Evolutionary conservation across 495 filamentous ascomycete species (phyloP), one percentile per base, ranked within the genome.

Genomic region (Durotheca rogersii): DNA sequence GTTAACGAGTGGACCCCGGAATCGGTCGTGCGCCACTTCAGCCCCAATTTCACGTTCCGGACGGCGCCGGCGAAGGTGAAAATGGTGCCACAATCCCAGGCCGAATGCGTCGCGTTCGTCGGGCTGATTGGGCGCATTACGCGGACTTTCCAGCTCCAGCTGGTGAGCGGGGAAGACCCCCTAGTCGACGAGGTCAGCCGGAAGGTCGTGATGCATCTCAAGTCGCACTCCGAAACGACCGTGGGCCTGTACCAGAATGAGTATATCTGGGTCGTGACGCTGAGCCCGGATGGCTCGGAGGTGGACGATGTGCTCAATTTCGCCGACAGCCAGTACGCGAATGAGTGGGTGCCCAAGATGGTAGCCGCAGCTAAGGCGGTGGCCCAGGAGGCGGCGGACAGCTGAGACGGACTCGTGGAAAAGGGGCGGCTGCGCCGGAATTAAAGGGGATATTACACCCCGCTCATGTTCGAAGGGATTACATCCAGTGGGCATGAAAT

Each of bases 231-330:
- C n/a, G 49, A 53, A 1, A 65, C 65, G 1, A 38, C 35, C 4
- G 23, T 57, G 7, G 68, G 67, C 3, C 42, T 54, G 3, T 68
- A 65, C 25, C 27, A 55, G 14, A 70, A 68, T 25, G 68, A 70
- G 21, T 71, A 70, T 38, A 47, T 67, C 7, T 51, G 64, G 33
- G 27, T 54, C 2, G 19, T 71, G 11, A 62, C 56, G 14, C 41
- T 70, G 41, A 67, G 57, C 7, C 33, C 61, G 35, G 65, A 71
- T 47, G 63, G 67, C 1, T 58, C 18, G 34, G 43, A 41, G 12
- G 34, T 69, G 1, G 56, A 49, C 3, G 51, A 61, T 14, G 33
- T 67, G 2, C 23, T 66, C 29, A 64, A 71, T 27, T 68, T 68
- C 31, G 39, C 50, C 11, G 68, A 68, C 60, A 70, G 65, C 33